Base-by-base conservation (phyloP, 495 filamentous ascomycete genomes). In the Penicillium pancosmium region DNA sequence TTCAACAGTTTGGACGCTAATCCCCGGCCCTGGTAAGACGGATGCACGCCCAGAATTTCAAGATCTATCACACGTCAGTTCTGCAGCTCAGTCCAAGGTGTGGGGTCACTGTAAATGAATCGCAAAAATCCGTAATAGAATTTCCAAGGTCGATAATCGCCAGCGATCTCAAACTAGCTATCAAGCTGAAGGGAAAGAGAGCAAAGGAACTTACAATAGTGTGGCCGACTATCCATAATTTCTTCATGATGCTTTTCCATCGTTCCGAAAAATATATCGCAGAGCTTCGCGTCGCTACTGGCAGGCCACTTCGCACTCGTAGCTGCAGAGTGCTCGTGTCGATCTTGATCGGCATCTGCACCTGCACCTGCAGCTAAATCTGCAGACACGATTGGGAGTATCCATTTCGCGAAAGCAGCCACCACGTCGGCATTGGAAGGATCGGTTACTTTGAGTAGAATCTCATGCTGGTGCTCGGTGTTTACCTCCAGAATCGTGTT, bases 11-110 rank as follows among this genome's bases (percentile, higher is more conserved):
- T 69, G 0, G 68, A 64, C 1, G 72, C 80, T 0, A 76, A 64
- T n/a, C 76, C 73, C 1, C 61, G 65, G 7, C 79, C 76, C 48
- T 82, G 75, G 49, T 74, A 63, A 3, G 64, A 59, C 1, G 73
- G 69, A 16, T 74, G 63, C n/a, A 73, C 73, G 16, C 58, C 71
- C 13, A 78, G 46, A 4, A 77, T 62, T 13, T 74, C 68, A 40
- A 78, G 62, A 55, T 72, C 75, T 77, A 27, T 52, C 18, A 35
- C 13, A 16, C 6, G 47, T 61, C 21, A 60, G 54, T 23, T 34
- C 12, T 25, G n/a, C 19, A 16, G 16, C 16, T 16, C 16, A 13
- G 3, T 38, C 3, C 34, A 2, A 36, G 34, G 23, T 23, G 10
- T 9, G 13, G 34, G 13, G 13, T 13, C 34, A 10, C 34, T 36